Evolutionary conservation across 139 green algal genomes (phyloP).

Genomic region (Chlamydomonas sp.): DNA sequence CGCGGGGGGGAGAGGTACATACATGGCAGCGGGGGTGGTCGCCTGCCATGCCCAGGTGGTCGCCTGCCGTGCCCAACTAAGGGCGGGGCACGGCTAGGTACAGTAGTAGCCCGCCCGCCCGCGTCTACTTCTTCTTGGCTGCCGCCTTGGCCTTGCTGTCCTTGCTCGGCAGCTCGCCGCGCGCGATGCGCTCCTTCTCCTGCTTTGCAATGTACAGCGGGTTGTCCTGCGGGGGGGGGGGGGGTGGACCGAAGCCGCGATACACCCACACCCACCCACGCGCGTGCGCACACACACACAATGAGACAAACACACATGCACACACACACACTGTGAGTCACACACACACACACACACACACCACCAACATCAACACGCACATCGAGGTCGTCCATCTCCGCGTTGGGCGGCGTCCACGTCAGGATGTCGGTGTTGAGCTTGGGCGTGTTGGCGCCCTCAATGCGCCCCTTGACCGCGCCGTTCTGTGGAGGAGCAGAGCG

Average conservation of each 20-base stretch:
- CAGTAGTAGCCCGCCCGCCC: no score
- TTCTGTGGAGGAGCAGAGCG: slow-evolving; percentile 44
- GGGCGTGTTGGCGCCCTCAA: slow-evolving; percentile 51
- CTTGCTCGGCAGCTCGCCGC: slow-evolving; percentile 27
- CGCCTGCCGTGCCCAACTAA: no score
- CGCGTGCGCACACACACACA: no score
- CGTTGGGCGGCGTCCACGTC: slow-evolving; percentile 41
- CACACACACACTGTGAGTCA: neutral
- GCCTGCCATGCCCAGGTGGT: no score
- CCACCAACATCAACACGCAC: slow-evolving; percentile 22
- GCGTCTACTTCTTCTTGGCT: slow-evolving; percentile 36
- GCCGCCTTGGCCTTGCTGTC: slow-evolving; percentile 19
- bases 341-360: neutral
- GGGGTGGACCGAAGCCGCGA: neutral
- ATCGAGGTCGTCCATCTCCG: slow-evolving; percentile 54
- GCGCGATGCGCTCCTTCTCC: slow-evolving; percentile 28
- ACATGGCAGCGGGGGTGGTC: no score
- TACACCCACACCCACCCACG: no score
- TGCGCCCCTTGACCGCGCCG: slow-evolving; percentile 44
- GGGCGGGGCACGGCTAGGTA: no score
- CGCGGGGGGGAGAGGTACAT: no score
- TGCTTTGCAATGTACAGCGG: slow-evolving; percentile 38
- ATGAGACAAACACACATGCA: neutral
- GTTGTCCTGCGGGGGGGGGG: slow-evolving; percentile 37
- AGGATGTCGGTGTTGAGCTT: slow-evolving; percentile 32